phyloP scores from a whole-genome alignment of 768 basidiomycete genomes.

The Podaxis sp. region DNA sequence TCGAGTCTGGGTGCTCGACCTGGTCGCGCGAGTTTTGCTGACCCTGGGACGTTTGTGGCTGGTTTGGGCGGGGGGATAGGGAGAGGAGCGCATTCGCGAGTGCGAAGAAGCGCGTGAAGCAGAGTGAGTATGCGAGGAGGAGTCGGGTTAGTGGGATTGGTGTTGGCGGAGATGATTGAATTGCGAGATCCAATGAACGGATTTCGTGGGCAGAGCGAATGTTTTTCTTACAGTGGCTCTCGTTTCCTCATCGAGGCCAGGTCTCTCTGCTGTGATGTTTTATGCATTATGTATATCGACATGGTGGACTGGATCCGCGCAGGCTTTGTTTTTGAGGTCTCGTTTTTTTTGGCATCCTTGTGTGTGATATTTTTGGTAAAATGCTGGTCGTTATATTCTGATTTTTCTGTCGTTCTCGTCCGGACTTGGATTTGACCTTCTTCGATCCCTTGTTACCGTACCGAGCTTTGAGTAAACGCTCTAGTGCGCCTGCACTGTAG shows the following conservation, averaged over 20 bases:
- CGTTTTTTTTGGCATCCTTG: neutral
- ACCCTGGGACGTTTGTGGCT: constrained; percentile 17
- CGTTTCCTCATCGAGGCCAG: neutral
- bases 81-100: constrained; percentile 45
- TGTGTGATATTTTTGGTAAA: neutral
- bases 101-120: constrained; percentile 71
- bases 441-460: neutral
- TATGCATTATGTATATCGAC: neutral
- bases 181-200: neutral
- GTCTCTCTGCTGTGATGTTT: neutral
- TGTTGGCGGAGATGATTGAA: constrained; percentile 1
- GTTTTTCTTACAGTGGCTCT: neutral
- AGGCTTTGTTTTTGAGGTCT: neutral
- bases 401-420: neutral
- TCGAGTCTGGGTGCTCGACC: constrained; percentile 55
- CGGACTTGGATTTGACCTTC: neutral
- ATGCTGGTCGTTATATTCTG: neutral
- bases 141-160: constrained; percentile 33
- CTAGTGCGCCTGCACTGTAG: neutral
- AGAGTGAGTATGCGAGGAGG: constrained; percentile 69
- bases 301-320: neutral
- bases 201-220: neutral
- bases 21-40: constrained; percentile 37
- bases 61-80: constrained; percentile 25
- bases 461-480: neutral